Base-by-base conservation (phyloP, 208 protist species). In the Acanthamoeba quina region DNA sequence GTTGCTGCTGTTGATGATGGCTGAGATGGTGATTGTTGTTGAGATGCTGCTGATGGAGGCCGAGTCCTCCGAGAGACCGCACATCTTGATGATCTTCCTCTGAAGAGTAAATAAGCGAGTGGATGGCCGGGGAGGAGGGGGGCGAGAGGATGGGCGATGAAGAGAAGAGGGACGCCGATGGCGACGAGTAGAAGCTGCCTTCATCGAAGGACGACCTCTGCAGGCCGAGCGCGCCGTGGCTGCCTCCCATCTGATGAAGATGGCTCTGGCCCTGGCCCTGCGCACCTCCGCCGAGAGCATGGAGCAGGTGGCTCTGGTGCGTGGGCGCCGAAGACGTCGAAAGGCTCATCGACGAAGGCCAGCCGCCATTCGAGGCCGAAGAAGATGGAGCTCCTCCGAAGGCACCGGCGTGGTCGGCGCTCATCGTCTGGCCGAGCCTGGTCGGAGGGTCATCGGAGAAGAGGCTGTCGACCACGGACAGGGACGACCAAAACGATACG, bases 401-500 rank as follows among this genome's bases (percentile, higher is more conserved):
- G 58, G 56, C 64, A 13, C 37, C 31, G 21, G 64, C 62, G n/a
- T 91, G 64, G 60, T 76, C 56, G 56, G 85, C 85, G 85, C 85
- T 91, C 62, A 76, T 91, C 11, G 62, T 74, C 62, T 91, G 56
- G 85, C 62, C 85, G 5, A 76, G 31, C 85, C 85, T 91, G 6
- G 52, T 64, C 24, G 78, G 78, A 17, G 85, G 85, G n/a, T 93
- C 90, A 29, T 93, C 90, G 31, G 90, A 93, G 90, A 93, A 93
- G 37, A 93, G 90, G 52, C 90, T 93, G 24, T 93, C 90, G 13
- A 93, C 90, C 37, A 93, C 90, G 19, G 90, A 93, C 29, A 93
- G 56, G 52, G 90, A 93, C 21, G 90, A 93, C 90, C 90, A 93
- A 44, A 93, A 93, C 37, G 90, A 93, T 10, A 93, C 66, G 10